Evolutionary conservation across 495 filamentous ascomycete species (phyloP).

Genomic region (Zalerion maritima): DNA sequence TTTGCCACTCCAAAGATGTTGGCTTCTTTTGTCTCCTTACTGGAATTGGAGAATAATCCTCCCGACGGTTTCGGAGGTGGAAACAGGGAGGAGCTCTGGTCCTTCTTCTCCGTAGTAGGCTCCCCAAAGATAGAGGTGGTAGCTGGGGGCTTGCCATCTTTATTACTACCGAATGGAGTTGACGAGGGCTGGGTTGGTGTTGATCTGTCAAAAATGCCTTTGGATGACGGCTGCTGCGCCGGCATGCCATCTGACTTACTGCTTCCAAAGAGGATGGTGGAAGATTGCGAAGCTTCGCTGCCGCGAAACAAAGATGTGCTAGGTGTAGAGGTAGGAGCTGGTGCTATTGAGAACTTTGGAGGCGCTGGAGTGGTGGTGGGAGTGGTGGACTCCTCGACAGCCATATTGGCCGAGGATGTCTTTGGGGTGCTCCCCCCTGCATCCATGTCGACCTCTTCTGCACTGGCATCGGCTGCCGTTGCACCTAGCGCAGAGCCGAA

Average conservation of each 20-base stretch:
- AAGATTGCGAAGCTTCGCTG: too few relatives aligned
- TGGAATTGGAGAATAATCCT: neutral
- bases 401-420: conserved; percentile 13
- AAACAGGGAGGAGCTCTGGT: too few relatives aligned
- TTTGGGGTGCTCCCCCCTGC: conserved; percentile 22
- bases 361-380: conserved; percentile 38
- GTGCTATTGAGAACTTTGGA: conserved; percentile 28
- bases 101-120: conserved; percentile 8
- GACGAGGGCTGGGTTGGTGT: conserved; percentile 12
- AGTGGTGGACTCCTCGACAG: conserved; percentile 36
- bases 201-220: too few relatives aligned
- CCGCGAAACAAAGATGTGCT: conserved; percentile 12
- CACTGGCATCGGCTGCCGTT: conserved; percentile 26
- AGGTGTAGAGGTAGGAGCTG: conserved; percentile 11
- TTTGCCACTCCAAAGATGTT: too few relatives aligned
- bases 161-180: too few relatives aligned
- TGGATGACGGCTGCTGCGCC: too few relatives aligned
- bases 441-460: conserved; percentile 49
- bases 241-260: too few relatives aligned
- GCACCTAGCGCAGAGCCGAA: conserved; percentile 40
- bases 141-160: too few relatives aligned
- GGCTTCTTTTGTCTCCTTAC: too few relatives aligned
- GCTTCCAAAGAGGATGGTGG: too few relatives aligned
- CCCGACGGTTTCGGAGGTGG: neutral
- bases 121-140: conserved; percentile 24